These are phyloP conservation scores for Panicum miliaceum DNA, from an alignment of 176 grass and related monocot species.

Conservation along the genomic window DNA sequence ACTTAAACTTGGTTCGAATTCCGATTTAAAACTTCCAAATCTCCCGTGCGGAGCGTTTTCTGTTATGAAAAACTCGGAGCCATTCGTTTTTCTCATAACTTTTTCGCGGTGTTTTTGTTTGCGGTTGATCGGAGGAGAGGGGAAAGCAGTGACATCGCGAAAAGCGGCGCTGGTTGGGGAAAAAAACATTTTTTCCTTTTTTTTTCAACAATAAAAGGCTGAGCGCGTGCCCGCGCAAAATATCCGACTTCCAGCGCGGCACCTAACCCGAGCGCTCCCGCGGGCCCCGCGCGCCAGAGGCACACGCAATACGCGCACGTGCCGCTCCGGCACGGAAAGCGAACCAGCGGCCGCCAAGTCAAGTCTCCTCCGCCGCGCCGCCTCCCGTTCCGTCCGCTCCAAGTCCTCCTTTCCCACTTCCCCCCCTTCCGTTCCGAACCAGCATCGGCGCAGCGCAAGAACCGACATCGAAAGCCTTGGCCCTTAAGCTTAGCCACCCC, in stretches of 20 bases:
- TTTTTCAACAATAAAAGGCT: background rate
- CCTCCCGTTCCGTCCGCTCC: background rate
- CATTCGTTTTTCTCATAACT: too few species aligned
- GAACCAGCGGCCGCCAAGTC: conserved; percentile 29
- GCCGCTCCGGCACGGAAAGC: background rate
- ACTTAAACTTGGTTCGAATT: too few species aligned
- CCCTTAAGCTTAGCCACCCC: background rate
- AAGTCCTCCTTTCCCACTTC: background rate
- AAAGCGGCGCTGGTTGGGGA: too few species aligned
- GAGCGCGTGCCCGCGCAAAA: background rate
- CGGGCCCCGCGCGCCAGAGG: background rate
- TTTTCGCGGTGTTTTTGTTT: too few species aligned
- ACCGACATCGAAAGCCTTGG: background rate
- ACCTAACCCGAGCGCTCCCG: background rate
- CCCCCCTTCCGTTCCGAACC: background rate
- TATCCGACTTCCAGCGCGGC: background rate
- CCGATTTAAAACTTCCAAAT: too few species aligned
- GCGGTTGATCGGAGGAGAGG: too few species aligned
- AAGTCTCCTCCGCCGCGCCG: conserved; percentile 10
- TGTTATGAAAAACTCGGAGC: too few species aligned
- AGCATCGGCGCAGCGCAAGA: background rate
- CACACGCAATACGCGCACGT: background rate
- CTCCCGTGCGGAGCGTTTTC: too few species aligned
- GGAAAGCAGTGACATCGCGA: too few species aligned
- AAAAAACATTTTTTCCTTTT: background rate